These are phyloP conservation scores for Heliamphora pulchella DNA, from an alignment of 179 eudicot genomes.

Conservation along the genomic window DNA sequence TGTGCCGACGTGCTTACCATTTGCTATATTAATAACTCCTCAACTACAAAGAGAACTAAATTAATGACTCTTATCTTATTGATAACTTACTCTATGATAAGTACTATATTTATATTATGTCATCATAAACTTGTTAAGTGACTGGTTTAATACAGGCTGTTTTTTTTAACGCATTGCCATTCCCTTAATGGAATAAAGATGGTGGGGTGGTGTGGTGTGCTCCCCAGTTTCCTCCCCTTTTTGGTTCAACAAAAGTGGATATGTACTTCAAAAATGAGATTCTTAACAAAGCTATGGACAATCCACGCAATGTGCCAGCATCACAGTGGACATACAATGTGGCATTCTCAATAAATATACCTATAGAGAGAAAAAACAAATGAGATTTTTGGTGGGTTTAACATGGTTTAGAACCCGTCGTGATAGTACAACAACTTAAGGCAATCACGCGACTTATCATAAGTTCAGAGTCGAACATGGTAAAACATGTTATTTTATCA, in stretches of 20 bases:
- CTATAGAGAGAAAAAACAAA: neutral
- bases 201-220: no score
- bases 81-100: no score
- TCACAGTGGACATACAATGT: neutral
- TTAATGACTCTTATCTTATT: no score
- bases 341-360: neutral
- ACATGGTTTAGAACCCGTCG: neutral
- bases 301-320: neutral
- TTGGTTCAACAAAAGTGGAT: neutral
- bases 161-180: slow-evolving; percentile 10
- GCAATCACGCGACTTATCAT: no score
- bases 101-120: neutral
- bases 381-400: neutral
- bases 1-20: no score
- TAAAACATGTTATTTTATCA: no score
- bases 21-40: no score
- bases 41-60: no score
- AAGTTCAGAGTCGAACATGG: no score
- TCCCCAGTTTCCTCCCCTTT: neutral
- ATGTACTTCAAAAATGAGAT: slow-evolving; percentile 9
- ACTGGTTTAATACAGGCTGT: slow-evolving; percentile 3
- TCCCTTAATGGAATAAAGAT: slow-evolving; percentile 3
- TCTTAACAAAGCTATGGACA: neutral
- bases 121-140: neutral
- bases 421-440: no score